A percentile compares a stretch with the other conserved stretches of the same genome.
Conservation (phyloP, 2,329 filamentous ascomycete species). For the Talaromyces marneffei region DNA sequence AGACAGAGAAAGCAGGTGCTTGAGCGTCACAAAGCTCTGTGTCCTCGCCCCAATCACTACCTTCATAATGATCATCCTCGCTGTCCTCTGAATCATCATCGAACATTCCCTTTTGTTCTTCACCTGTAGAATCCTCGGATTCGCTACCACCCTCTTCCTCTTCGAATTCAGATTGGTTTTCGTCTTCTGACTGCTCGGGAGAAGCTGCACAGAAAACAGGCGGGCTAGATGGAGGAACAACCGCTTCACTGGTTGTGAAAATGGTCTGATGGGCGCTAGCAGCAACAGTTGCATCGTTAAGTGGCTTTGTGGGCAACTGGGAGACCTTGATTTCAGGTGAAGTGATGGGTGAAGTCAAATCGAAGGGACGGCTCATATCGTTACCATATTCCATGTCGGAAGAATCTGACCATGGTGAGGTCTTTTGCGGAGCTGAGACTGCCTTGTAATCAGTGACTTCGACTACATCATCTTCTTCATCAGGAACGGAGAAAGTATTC, state of each 20-base stretch:
- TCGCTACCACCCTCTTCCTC: slow-evolving; percentile 13
- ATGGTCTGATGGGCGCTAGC: neutral
- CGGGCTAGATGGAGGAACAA: slow-evolving; percentile 3
- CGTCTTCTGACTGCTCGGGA: slow-evolving; percentile 1
- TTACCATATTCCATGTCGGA: slow-evolving; percentile 19
- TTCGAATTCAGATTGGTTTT: slow-evolving; percentile 11
- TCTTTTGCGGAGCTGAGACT: neutral
- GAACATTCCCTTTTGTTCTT: neutral
- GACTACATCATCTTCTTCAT: slow-evolving; percentile 31
- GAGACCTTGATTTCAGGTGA: slow-evolving; percentile 19
- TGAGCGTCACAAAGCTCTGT: neutral
- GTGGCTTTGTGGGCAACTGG: neutral
- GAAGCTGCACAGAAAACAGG: neutral
- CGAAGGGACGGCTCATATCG: slow-evolving; percentile 19
- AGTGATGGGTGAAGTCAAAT: slow-evolving; percentile 22
- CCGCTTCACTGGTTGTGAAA: neutral
- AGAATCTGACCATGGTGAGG: slow-evolving; percentile 5
- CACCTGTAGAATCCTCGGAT: neutral
- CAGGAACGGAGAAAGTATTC: slow-evolving; percentile 39
- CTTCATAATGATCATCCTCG: slow-evolving; percentile 5
- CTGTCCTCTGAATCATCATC: slow-evolving; percentile 9
- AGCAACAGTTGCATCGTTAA: neutral
- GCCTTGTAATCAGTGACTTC: slow-evolving; percentile 5
- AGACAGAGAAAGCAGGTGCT: neutral
- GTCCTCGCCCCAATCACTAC: neutral